Evolutionary conservation across 2,329 filamentous ascomycete species (phyloP).

Genomic region (Passalora sequoiae): DNA sequence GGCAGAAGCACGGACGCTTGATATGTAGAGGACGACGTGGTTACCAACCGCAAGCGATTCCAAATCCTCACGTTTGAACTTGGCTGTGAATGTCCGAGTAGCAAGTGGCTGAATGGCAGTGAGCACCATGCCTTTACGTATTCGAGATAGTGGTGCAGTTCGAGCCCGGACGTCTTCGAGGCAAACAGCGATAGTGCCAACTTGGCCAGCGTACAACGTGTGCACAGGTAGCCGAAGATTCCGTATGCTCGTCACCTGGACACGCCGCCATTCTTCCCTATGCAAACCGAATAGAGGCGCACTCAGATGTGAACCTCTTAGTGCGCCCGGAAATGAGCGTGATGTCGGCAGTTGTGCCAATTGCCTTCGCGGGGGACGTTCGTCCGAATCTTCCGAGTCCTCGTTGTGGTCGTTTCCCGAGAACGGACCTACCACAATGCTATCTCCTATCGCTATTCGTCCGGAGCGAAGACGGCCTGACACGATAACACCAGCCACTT

Average conservation of each 20-base stretch:
- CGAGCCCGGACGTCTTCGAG: conserved; percentile 37
- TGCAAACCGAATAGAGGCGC: conserved; percentile 24
- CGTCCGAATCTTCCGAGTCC: conserved; percentile 35
- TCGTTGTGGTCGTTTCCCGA: conserved; percentile 28
- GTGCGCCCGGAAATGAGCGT: conserved; percentile 45
- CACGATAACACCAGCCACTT: conserved; percentile 53
- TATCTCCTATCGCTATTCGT: conserved; percentile 69
- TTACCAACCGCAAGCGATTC: conserved; percentile 61
- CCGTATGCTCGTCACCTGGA: conserved; percentile 77
- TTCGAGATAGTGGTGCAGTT: conserved; percentile 35
- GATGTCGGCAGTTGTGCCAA: conserved; percentile 37
- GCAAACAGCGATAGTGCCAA: conserved; percentile 79
- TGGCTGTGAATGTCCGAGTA: conserved; percentile 51
- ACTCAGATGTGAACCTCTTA: conserved; percentile 30
- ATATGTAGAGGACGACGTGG: conserved; percentile 76
- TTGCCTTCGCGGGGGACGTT: conserved; percentile 24
- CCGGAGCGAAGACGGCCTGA: conserved; percentile 82
- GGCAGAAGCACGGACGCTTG: conserved; percentile 77
- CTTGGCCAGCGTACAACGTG: conserved; percentile 71
- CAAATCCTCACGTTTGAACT: conserved; percentile 61
- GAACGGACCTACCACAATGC: conserved; percentile 71
- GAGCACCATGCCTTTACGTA: conserved; percentile 78
- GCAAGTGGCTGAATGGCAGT: conserved; percentile 55
- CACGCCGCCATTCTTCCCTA: conserved; percentile 68
- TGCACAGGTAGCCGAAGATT: conserved; percentile 81